A percentile compares a stretch with the other conserved stretches of the same genome.
Evolutionary conservation across 345 rosid species (phyloP).

Genomic region (Jatropha curcas): DNA sequence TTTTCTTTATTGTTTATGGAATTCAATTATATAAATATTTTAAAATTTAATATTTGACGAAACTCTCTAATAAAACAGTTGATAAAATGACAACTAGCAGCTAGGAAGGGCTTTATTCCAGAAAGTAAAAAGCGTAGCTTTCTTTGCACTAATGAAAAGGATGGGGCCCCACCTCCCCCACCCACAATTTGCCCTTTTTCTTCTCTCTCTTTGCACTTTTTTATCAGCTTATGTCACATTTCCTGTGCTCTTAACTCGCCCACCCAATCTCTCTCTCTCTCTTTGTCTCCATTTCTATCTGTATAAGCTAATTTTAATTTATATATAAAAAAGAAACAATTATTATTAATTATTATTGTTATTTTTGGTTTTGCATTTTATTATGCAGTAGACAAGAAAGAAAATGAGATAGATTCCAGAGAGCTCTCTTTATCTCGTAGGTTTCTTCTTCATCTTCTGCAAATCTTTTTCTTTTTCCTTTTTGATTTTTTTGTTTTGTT

Average conservation of each 20-base stretch:
- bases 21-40: too few species aligned
- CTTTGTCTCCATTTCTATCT: background rate
- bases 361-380: too few species aligned
- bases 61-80: too few species aligned
- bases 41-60: too few species aligned
- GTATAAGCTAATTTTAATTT: background rate
- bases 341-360: background rate
- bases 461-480: background rate
- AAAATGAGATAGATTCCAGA: background rate
- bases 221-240: slow-evolving; percentile 54
- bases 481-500: background rate
- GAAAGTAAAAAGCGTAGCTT: slow-evolving; percentile 16
- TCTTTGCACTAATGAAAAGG: slow-evolving; percentile 39
- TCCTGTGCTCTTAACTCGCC: slow-evolving; percentile 37
- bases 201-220: too few species aligned
- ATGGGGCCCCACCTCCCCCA: slow-evolving; percentile 51
- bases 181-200: slow-evolving; percentile 33
- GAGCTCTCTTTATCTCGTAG: background rate
- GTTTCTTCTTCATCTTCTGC: slow-evolving; percentile 17
- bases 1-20: too few species aligned
- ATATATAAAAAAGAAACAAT: background rate
- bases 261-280: slow-evolving; percentile 50
- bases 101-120: slow-evolving; percentile 12
- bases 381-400: background rate
- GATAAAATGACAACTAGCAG: background rate